A percentile compares a stretch with the other conserved stretches of the same genome.
These are phyloP conservation scores for Populus hybrid DNA, from an alignment of 441 rosid genomes.

Conservation along the genomic window DNA sequence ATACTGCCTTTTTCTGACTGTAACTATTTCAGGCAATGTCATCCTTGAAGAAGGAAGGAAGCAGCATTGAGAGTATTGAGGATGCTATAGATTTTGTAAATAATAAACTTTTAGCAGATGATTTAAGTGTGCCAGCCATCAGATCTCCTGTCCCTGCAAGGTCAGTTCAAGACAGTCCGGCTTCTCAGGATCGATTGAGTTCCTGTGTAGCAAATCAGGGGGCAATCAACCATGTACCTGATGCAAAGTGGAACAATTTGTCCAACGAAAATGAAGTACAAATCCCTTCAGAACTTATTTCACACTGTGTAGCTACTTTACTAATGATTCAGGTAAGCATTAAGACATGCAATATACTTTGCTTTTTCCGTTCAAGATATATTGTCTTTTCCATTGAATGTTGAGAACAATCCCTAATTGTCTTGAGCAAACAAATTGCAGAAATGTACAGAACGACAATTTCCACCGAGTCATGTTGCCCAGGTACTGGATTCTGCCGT, in stretches of 20 bases:
- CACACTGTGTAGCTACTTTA: conserved; percentile 86
- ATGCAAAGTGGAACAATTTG: conserved; percentile 29
- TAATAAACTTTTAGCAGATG: conserved; percentile 57
- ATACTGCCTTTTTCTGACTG: not conserved
- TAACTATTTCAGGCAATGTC: conserved; percentile 64
- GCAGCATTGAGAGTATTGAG: conserved; percentile 51
- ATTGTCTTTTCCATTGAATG: not conserved
- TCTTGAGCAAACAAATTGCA: conserved; percentile 33
- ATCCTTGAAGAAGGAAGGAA: conserved; percentile 69
- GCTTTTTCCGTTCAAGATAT: not conserved
- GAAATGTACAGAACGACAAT: conserved; percentile 93
- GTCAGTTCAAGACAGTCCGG: conserved; percentile 27
- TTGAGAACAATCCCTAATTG: not conserved
- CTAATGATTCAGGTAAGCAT: conserved; percentile 79
- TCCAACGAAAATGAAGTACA: conserved; percentile 42
- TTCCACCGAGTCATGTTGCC: conserved; percentile 88
- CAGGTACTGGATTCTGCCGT: conserved; percentile 81
- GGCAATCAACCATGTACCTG: conserved; percentile 28
- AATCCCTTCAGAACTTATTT: conserved; percentile 73
- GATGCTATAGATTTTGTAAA: conserved; percentile 74
- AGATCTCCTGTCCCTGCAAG: conserved; percentile 32
- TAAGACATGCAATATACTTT: not conserved
- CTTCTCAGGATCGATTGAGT: conserved; percentile 41
- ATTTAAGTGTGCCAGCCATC: conserved; percentile 37
- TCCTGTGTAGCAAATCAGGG: conserved; percentile 28